Evolutionary conservation across 2,329 filamentous ascomycete genomes (phyloP).

Genomic region (Aureobasidium musti): DNA sequence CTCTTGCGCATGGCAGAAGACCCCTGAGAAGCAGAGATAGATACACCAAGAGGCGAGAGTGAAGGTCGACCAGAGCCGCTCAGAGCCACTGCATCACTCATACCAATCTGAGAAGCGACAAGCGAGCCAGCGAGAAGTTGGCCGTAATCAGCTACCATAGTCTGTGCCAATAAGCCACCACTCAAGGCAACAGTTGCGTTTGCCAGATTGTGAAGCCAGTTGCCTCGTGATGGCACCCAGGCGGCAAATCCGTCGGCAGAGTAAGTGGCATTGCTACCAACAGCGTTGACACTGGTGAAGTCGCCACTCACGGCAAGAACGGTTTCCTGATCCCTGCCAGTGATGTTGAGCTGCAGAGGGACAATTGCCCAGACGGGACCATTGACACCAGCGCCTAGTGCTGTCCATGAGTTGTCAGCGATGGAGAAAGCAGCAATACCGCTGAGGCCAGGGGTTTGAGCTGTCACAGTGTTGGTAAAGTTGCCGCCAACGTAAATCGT

Average conservation of each 20-base stretch:
- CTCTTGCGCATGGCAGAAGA: constrained; percentile 43
- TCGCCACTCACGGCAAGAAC: constrained; percentile 78
- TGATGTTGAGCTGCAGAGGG: constrained; percentile 76
- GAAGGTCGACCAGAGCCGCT: constrained; percentile 46
- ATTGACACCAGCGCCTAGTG: constrained; percentile 83
- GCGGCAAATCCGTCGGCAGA: constrained; percentile 76
- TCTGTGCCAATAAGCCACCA: constrained; percentile 71
- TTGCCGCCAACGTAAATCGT: constrained; percentile 78
- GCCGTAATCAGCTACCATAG: constrained; percentile 61
- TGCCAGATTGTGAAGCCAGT: constrained; percentile 82
- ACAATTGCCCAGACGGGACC: constrained; percentile 75
- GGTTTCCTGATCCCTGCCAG: constrained; percentile 64
- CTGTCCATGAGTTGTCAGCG: constrained; percentile 67
- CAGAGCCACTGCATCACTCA: constrained; percentile 71
- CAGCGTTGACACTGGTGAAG: constrained; percentile 72
- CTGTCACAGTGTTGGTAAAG: constrained; percentile 72
- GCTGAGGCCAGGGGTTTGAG: constrained; percentile 64
- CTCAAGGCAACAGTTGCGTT: constrained; percentile 65
- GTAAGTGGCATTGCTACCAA: constrained; percentile 62
- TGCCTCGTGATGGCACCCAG: constrained; percentile 82
- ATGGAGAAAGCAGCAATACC: constrained; percentile 77
- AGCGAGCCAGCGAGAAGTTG: constrained; percentile 83
- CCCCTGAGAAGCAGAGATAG: constrained; percentile 46
- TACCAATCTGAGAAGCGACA: constrained; percentile 70
- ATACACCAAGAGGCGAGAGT: constrained; percentile 57